Conservation (phyloP, 495 filamentous ascomycete genomes). For the Penicillium soppii region DNA sequence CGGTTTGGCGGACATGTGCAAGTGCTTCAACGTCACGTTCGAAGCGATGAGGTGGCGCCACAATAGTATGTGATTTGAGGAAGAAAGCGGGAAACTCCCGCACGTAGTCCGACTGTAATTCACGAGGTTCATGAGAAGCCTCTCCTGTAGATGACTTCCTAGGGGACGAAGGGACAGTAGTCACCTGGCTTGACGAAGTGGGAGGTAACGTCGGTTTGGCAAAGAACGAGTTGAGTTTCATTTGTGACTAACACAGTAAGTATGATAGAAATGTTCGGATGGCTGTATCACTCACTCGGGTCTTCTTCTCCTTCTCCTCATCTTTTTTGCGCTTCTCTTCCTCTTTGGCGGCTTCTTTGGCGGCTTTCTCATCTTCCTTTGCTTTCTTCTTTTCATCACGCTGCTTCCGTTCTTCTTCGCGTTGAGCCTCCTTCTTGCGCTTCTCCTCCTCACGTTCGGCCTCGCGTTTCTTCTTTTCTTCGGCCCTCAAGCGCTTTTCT, state of each 20-base stretch:
- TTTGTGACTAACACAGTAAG: conserved; percentile 50
- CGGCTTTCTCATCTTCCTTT: conserved; percentile 61
- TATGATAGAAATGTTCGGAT: not conserved
- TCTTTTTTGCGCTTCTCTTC: conserved; percentile 59
- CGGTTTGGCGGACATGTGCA: conserved; percentile 38
- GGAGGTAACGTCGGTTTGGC: conserved; percentile 42
- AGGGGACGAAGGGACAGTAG: conserved; percentile 22
- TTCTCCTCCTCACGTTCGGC: conserved; percentile 46
- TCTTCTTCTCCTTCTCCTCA: conserved; percentile 67
- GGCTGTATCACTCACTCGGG: conserved; percentile 47
- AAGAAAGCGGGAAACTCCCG: conserved; percentile 77
- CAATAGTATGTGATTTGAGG: conserved; percentile 60
- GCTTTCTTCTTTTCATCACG: conserved; percentile 55
- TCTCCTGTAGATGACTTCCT: conserved; percentile 19
- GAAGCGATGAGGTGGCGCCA: conserved; percentile 57
- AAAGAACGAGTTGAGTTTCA: conserved; percentile 62
- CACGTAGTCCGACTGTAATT: conserved; percentile 59
- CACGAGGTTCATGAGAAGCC: conserved; percentile 11
- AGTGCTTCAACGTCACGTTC: conserved; percentile 57
- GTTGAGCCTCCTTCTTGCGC: conserved; percentile 18
- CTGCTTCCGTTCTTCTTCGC: conserved; percentile 31
- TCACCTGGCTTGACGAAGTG: conserved; percentile 7
- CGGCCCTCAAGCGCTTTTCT: conserved; percentile 40
- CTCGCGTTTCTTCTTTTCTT: conserved; percentile 41
- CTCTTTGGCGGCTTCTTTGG: conserved; percentile 52